These are phyloP conservation scores for Raddia distichophylla DNA, from an alignment of 176 grass and related monocot species.

Conservation along the genomic window DNA sequence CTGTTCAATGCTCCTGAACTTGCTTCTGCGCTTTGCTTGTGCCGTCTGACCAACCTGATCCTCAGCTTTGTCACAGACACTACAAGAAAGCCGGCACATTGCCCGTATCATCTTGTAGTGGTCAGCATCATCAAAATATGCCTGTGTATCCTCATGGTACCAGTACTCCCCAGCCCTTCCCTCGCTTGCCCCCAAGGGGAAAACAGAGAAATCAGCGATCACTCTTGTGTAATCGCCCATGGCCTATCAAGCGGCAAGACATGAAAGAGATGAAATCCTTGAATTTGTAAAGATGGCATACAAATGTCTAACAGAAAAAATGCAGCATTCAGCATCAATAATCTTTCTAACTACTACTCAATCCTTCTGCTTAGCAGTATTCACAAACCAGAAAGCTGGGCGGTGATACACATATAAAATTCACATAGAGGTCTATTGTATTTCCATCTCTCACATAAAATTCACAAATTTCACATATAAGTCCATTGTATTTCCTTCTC, in stretches of 20 bases:
- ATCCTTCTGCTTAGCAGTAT: not conserved
- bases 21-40: slow-evolving; percentile 64
- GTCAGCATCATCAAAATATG: slow-evolving; percentile 82
- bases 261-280: slow-evolving; percentile 10
- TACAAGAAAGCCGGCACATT: slow-evolving; percentile 97
- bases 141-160: slow-evolving; percentile 90
- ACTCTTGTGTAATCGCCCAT: slow-evolving; percentile 91
- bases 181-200: slow-evolving; percentile 49
- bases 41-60: slow-evolving; percentile 55
- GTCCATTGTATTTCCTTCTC: not conserved
- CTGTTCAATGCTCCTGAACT: slow-evolving; percentile 88
- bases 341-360: not conserved
- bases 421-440: not conserved
- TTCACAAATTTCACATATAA: not conserved
- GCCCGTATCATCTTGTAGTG: slow-evolving; percentile 93
- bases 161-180: slow-evolving; percentile 80
- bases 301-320: not conserved
- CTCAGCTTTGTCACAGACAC: slow-evolving; percentile 77
- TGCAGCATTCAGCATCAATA: not conserved
- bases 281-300: not conserved
- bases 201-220: slow-evolving; percentile 74
- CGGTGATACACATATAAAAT: not conserved
- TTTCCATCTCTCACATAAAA: not conserved
- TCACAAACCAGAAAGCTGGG: not conserved
- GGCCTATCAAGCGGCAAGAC: slow-evolving; percentile 47